Percentiles rank a stretch among this genome's conserved stretches.
Conservation (phyloP, 768 basidiomycete genomes). For the Agaricus blazei region DNA sequence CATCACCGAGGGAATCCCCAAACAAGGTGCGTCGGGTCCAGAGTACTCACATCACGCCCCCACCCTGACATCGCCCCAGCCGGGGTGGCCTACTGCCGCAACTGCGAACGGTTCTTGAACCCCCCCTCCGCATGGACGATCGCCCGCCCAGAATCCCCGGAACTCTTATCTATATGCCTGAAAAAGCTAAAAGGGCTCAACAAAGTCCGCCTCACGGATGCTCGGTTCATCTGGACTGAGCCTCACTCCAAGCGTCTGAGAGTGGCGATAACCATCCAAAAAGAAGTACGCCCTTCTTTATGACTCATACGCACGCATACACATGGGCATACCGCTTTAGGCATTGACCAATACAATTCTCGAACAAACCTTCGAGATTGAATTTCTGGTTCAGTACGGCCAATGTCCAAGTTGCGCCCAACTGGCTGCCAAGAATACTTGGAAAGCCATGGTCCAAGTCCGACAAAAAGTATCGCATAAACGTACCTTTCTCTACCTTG, state of each 20-base stretch:
- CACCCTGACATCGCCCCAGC: conserved; percentile 36
- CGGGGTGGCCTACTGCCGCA: conserved; percentile 87
- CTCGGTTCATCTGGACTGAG: conserved; percentile 99
- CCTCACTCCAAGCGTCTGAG: conserved; percentile 93
- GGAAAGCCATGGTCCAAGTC: conserved; percentile 98
- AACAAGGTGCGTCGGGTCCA: conserved; percentile 58
- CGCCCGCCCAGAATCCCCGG: conserved; percentile 86
- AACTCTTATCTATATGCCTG: conserved; percentile 90
- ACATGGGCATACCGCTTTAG: conserved; percentile 20
- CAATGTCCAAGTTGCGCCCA: conserved; percentile 94
- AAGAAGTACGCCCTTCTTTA: conserved; percentile 64
- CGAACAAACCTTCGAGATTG: conserved; percentile 96
- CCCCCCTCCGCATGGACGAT: conserved; percentile 86
- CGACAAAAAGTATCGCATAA: conserved; percentile 98
- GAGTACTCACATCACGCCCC: background rate
- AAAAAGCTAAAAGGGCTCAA: conserved; percentile 92
- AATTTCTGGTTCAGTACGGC: conserved; percentile 90
- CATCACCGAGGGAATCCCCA: conserved; percentile 97
- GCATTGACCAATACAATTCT: conserved; percentile 92
- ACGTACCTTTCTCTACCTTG: conserved; percentile 94
- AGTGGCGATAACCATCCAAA: conserved; percentile 95
- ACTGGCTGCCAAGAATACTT: conserved; percentile 97
- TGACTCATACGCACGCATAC: background rate
- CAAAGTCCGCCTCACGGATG: conserved; percentile 95
- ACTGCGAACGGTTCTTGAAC: conserved; percentile 93